Conservation (phyloP, 352 stramenopile genomes). For the Pythium grandisporangium region DNA sequence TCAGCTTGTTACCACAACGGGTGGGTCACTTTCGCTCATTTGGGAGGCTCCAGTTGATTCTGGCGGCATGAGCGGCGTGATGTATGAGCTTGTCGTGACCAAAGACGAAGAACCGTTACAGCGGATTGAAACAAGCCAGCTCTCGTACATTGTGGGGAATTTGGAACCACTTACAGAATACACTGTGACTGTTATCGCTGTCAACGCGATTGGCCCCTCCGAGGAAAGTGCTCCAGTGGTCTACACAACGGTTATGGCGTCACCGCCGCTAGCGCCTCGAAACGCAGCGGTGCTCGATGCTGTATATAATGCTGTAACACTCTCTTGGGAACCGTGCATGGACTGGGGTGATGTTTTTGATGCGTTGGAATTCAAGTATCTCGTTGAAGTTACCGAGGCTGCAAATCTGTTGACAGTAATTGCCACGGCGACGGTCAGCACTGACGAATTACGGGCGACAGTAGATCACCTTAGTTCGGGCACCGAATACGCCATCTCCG, state of each 20-base stretch:
- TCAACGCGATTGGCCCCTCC: slow-evolving; percentile 25
- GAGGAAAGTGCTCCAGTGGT: slow-evolving; percentile 6
- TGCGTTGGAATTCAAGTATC: slow-evolving; percentile 25
- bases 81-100: slow-evolving; percentile 14
- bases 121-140: slow-evolving; percentile 22
- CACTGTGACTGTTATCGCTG: slow-evolving; percentile 15
- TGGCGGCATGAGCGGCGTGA: slow-evolving; percentile 20
- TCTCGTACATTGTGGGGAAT: slow-evolving; percentile 18
- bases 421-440: too few species aligned
- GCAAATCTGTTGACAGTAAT: neutral
- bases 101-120: slow-evolving; percentile 4
- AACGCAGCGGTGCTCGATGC: too few species aligned
- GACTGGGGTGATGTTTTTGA: slow-evolving; percentile 54
- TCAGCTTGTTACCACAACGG: slow-evolving; percentile 11
- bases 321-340: too few species aligned
- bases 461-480: neutral
- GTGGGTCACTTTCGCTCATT: slow-evolving; percentile 19
- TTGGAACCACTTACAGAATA: slow-evolving; percentile 30
- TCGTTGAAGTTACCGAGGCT: slow-evolving; percentile 13
- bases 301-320: too few species aligned
- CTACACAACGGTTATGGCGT: slow-evolving; percentile 15
- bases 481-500: neutral
- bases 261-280: slow-evolving; percentile 16
- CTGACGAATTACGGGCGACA: neutral
- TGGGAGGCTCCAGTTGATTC: slow-evolving; percentile 33